These are phyloP conservation scores for Suillus sp. DNA, from an alignment of 768 basidiomycete species.

Conservation along the genomic window DNA sequence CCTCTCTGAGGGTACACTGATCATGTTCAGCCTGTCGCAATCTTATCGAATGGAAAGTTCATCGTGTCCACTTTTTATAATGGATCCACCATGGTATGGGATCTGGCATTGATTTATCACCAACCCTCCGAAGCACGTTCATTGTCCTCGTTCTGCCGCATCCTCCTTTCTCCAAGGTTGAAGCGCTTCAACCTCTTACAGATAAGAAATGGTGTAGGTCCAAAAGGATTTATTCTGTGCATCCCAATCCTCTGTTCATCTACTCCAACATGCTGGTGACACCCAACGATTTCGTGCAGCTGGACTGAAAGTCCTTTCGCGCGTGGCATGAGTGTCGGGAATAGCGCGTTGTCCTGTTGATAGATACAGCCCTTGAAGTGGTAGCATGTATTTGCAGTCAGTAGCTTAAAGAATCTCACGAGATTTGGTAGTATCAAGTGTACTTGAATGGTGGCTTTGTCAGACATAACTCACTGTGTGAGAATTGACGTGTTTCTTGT, in stretches of 20 bases:
- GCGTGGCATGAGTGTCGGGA: background rate
- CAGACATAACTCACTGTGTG: background rate
- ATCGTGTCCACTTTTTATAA: background rate
- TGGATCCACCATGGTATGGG: background rate
- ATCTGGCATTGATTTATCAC: background rate
- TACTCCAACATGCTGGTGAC: background rate
- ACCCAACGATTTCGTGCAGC: background rate
- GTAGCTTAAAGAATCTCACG: background rate
- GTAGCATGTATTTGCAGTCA: background rate
- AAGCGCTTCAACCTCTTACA: background rate
- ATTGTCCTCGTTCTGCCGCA: background rate
- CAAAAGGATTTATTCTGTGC: slow-evolving; percentile 1
- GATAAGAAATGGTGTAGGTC: background rate
- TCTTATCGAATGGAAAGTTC: slow-evolving; percentile 18
- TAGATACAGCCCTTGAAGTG: background rate
- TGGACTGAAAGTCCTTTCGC: background rate
- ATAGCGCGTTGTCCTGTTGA: background rate
- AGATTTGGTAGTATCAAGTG: background rate
- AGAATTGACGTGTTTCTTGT: background rate
- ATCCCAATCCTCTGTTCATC: background rate
- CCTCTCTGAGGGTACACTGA: no score
- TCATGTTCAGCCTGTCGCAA: slow-evolving; percentile 37
- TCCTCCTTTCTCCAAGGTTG: background rate
- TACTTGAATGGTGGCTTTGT: background rate
- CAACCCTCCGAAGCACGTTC: no score